Percentiles rank a stretch among this genome's conserved stretches.
Conservation (phyloP, 768 basidiomycete species). For the Galerina marginata region DNA sequence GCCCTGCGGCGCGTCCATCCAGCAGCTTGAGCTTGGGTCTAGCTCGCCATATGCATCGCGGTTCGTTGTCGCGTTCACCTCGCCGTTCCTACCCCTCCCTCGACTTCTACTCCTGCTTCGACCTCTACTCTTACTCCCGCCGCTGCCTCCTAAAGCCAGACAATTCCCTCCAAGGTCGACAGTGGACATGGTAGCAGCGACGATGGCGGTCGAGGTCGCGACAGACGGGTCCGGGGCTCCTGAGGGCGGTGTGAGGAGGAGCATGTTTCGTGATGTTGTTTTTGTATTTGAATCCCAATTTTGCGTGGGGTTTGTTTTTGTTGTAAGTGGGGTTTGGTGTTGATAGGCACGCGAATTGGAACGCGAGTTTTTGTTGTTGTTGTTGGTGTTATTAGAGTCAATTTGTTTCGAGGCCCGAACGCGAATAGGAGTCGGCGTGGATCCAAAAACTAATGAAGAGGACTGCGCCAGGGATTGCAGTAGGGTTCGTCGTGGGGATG, state of each 20-base stretch:
- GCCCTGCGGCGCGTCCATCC: too few species aligned
- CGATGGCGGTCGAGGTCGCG: slow-evolving; percentile 1
- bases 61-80: too few species aligned
- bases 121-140: not conserved
- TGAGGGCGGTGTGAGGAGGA: not conserved
- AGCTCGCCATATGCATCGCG: too few species aligned
- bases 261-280: not conserved
- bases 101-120: not conserved
- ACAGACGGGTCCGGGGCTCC: not conserved
- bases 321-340: not conserved
- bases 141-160: not conserved
- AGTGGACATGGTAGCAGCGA: slow-evolving; percentile 10
- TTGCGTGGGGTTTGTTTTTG: not conserved
- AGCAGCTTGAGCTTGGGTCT: too few species aligned
- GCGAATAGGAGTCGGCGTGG: too few species aligned
- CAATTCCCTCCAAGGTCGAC: slow-evolving; percentile 4
- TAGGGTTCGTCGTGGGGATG: too few species aligned
- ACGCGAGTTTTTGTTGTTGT: not conserved
- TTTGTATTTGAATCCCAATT: not conserved
- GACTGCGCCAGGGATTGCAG: too few species aligned
- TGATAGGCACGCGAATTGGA: not conserved
- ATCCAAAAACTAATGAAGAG: too few species aligned
- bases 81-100: too few species aligned
- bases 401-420: too few species aligned
- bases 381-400: not conserved